phyloP scores from a whole-genome alignment of 169 alveolate genomes.

The Babesia microti region DNA sequence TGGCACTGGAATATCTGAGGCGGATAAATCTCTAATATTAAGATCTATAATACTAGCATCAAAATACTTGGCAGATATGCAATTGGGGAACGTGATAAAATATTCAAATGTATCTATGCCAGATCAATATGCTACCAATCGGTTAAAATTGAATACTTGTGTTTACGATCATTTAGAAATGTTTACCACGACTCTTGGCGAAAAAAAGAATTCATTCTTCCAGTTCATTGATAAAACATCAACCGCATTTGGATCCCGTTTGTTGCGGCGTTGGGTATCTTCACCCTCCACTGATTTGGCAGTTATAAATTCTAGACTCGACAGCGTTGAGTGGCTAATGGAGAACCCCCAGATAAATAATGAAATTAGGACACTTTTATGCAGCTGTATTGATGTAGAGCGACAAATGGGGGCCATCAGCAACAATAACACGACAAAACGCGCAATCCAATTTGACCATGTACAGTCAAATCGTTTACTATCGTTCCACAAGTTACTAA shows the following conservation, averaged over 20 bases:
- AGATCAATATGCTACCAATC: slow-evolving; percentile 9
- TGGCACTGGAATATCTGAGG: too few species aligned
- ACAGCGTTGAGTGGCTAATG: slow-evolving; percentile 78
- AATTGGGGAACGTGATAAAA: slow-evolving; percentile 27
- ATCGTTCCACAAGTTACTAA: too few species aligned
- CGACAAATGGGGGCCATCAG: slow-evolving; percentile 7
- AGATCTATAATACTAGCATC: not conserved
- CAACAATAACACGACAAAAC: too few species aligned
- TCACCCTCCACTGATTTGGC: slow-evolving; percentile 77
- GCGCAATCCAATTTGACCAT: not conserved
- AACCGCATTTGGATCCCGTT: slow-evolving; percentile 88
- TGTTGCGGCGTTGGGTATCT: slow-evolving; percentile 87
- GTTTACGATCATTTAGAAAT: slow-evolving; percentile 74
- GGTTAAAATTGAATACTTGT: slow-evolving; percentile 49
- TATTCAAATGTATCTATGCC: slow-evolving; percentile 14
- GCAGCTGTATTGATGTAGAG: slow-evolving; percentile 22
- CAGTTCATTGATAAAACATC: slow-evolving; percentile 80
- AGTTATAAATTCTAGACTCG: slow-evolving; percentile 78
- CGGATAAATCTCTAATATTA: too few species aligned
- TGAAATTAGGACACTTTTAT: too few species aligned
- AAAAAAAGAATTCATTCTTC: slow-evolving; percentile 56
- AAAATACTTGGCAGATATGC: slow-evolving; percentile 15
- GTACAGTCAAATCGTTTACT: not conserved
- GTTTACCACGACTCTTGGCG: slow-evolving; percentile 66
- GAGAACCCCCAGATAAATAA: slow-evolving; percentile 53